A percentile compares a stretch with the other conserved stretches of the same genome.
phyloP scores from a whole-genome alignment of 345 rosid genomes.

The Eucalyptus pauciflora region DNA sequence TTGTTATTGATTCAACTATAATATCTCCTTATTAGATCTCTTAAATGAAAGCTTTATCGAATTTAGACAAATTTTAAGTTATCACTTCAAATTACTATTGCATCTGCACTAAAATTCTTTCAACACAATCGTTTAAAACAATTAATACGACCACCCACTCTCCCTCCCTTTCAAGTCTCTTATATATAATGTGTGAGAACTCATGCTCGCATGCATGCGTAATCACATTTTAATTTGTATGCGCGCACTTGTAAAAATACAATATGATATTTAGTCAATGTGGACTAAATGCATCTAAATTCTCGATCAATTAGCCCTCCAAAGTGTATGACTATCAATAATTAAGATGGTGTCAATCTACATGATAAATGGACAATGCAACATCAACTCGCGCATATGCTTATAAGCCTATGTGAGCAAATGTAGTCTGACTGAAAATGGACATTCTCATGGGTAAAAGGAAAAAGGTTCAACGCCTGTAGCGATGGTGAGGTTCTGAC shows the following conservation, averaged over 20 bases:
- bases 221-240: not conserved
- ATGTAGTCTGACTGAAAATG: not conserved
- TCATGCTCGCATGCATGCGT: not conserved
- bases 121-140: not conserved
- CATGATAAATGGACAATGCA: not conserved
- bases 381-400: not conserved
- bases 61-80: not conserved
- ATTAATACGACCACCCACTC: not conserved
- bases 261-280: not conserved
- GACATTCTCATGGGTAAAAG: not conserved
- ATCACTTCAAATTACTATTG: not conserved
- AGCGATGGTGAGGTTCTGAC: not conserved
- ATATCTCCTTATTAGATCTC: not conserved
- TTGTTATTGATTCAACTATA: not conserved
- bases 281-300: not conserved
- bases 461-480: not conserved
- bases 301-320: not conserved
- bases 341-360: not conserved
- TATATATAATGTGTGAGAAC: not conserved
- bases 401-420: not conserved
- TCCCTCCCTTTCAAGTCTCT: not conserved
- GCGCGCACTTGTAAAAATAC: not conserved
- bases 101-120: not conserved
- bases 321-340: not conserved
- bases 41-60: not conserved